Evolutionary conservation across 345 rosid genomes (phyloP).

Genomic region (Combretum micranthum): DNA sequence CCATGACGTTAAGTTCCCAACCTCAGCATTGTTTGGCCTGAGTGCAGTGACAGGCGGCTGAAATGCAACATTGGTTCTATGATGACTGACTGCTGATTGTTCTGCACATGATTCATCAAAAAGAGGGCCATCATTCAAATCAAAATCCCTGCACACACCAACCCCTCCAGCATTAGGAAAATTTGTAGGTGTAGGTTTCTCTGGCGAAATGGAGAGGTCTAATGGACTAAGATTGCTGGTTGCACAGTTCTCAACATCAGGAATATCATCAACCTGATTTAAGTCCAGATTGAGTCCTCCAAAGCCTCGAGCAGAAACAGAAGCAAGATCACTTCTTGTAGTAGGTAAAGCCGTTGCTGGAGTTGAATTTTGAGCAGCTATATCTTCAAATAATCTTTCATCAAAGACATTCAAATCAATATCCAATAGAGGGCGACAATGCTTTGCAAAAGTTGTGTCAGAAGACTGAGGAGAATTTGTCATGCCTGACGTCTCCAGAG

Average conservation of each 20-base stretch:
- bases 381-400: slow-evolving; percentile 60
- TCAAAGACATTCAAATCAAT: slow-evolving; percentile 74
- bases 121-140: slow-evolving; percentile 72
- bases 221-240: slow-evolving; percentile 24
- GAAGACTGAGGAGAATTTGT: slow-evolving; percentile 10
- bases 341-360: slow-evolving; percentile 22
- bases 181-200: slow-evolving; percentile 18
- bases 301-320: slow-evolving; percentile 16
- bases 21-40: slow-evolving; percentile 32
- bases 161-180: slow-evolving; percentile 22
- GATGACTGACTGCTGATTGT: slow-evolving; percentile 30
- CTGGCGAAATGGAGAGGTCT: slow-evolving; percentile 22
- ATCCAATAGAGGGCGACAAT: slow-evolving; percentile 40
- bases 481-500: slow-evolving; percentile 26
- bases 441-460: slow-evolving; percentile 34
- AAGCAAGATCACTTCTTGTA: slow-evolving; percentile 1
- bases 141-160: slow-evolving; percentile 46
- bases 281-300: slow-evolving; percentile 73
- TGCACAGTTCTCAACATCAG: slow-evolving; percentile 31
- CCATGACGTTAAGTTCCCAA: slow-evolving; percentile 58
- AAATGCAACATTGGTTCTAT: slow-evolving; percentile 30
- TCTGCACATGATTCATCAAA: slow-evolving; percentile 44
- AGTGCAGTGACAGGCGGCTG: slow-evolving; percentile 28
- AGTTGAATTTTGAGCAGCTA: slow-evolving; percentile 30
- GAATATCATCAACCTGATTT: slow-evolving; percentile 55